These are phyloP conservation scores for Boletellus deceptivus DNA, from an alignment of 1,284 basidiomycete species.

Conservation along the genomic window DNA sequence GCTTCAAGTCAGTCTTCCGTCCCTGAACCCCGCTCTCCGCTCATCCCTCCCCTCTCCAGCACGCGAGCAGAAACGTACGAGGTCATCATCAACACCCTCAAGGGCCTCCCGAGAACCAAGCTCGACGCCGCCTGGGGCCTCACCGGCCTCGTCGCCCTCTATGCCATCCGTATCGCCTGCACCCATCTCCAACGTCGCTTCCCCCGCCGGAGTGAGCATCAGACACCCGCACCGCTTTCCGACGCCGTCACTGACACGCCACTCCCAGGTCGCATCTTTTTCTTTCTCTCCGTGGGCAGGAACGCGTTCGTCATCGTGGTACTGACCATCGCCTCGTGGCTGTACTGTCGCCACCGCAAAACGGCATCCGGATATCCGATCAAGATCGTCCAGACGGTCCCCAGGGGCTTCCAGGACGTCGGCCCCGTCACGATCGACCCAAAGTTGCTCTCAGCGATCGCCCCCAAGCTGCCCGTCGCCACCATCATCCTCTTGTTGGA, in stretches of 20 bases:
- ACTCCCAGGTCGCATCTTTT: constrained; percentile 70
- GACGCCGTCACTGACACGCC: not conserved
- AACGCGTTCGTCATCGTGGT: constrained; percentile 88
- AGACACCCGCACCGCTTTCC: not conserved
- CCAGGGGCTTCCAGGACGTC: constrained; percentile 80
- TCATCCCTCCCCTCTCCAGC: constrained; percentile 38
- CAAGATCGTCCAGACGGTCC: constrained; percentile 82
- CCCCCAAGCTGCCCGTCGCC: constrained; percentile 81
- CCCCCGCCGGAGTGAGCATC: constrained; percentile 58
- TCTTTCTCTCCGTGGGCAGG: constrained; percentile 83
- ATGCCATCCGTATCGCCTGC: constrained; percentile 71
- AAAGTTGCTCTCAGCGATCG: constrained; percentile 68
- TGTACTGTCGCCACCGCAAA: constrained; percentile 69
- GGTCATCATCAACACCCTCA: constrained; percentile 91
- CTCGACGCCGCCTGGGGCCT: constrained; percentile 92
- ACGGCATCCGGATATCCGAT: constrained; percentile 73
- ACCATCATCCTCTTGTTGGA: constrained; percentile 95
- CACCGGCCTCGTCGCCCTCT: constrained; percentile 72
- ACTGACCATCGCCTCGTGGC: constrained; percentile 82
- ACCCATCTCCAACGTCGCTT: constrained; percentile 59
- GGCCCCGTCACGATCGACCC: constrained; percentile 67
- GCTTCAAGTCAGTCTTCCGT: constrained; percentile 63
- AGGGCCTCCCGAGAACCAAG: constrained; percentile 68
- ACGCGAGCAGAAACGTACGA: constrained; percentile 83
- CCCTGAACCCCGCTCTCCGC: not conserved